Base-by-base conservation (phyloP, 2,329 filamentous ascomycete genomes). In the Xylariaceae sp. region DNA sequence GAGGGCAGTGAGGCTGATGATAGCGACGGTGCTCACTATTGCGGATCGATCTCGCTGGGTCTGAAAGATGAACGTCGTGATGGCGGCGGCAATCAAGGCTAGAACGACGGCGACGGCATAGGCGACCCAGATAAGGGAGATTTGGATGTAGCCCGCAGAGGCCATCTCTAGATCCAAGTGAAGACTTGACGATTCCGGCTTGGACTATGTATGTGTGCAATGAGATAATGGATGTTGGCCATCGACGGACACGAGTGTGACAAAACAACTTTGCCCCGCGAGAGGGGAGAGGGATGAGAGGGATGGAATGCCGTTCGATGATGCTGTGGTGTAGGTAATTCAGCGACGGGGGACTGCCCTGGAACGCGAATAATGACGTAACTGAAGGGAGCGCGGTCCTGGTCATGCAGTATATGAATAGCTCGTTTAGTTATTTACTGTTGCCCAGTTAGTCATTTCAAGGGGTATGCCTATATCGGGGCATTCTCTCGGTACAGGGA, bases 21-120 rank as follows among this genome's bases (percentile, higher is more conserved):
- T 91, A 69, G 89, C 89, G 63, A 96, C 87, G 49, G 84, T 78
- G 55, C 86, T 95, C 57, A 97, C 90, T 46, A 87, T 79, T 37
- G 84, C 81, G 19, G 90, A 94, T 58, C 94, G 86, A 54, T 97
- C 92, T 64, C 88, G 84, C 32, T 92, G 88, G 10, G 88, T 85
- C 70, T 97, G 92, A 80, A 95, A 97, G 63, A 89, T 83, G 72
- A 92, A 92, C 57, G 94, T 90, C 61, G 95, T 96, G 65, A 95
- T 82, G 58, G 86, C 82, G 50, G 92, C 87, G 54, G 90, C 85
- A 60, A 86, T 74, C 48, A 95, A 81, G 58, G 92, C 83, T 51
- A 96, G 74, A 56, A 71, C 85, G 47, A 97, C 79, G 51, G 89
- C 92, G 55, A 92, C 81, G 57, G 87, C 89, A 71, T 97, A 99